Percentiles rank a stretch among this genome's conserved stretches.
phyloP scores from a whole-genome alignment of 1,284 basidiomycete genomes.

The Papiliotrema laurentii region DNA sequence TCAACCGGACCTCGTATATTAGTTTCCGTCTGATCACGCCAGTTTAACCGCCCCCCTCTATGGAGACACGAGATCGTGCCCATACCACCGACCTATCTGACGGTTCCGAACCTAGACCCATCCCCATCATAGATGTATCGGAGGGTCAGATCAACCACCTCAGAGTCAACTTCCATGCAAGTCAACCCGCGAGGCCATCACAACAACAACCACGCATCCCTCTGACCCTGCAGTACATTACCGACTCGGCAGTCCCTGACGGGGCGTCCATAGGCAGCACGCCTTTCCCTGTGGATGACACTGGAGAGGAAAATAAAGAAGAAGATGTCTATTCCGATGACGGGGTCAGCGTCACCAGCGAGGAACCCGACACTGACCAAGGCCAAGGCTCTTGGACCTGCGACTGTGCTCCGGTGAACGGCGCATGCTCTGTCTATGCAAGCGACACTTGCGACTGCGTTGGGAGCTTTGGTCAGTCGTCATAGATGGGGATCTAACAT shows the following conservation, averaged over 20 bases:
- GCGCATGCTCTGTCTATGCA: slow-evolving; percentile 7
- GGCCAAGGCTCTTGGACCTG: slow-evolving; percentile 8
- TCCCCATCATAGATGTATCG: too few relatives aligned
- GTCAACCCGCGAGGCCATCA: too few relatives aligned
- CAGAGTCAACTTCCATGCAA: too few relatives aligned
- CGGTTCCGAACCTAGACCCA: too few relatives aligned
- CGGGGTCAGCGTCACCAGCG: background rate
- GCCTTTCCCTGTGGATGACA: background rate
- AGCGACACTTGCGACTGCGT: slow-evolving; percentile 28
- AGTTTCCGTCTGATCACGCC: too few relatives aligned
- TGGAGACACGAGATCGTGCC: too few relatives aligned
- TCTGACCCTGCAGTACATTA: slow-evolving; percentile 14
- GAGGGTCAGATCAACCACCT: too few relatives aligned
- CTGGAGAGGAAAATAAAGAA: background rate
- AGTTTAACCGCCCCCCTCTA: too few relatives aligned
- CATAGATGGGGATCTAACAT: background rate
- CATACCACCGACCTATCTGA: too few relatives aligned
- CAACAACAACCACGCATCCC: too few relatives aligned
- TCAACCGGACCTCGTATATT: too few relatives aligned
- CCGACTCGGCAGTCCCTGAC: slow-evolving; percentile 19
- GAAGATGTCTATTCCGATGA: too few relatives aligned
- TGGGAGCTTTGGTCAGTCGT: slow-evolving; percentile 18
- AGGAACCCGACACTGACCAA: background rate
- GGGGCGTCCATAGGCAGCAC: slow-evolving; percentile 7
- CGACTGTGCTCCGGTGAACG: slow-evolving; percentile 1